Evolutionary conservation across 176 grass and related monocot species (phyloP).

Genomic region (Secale cereale): DNA sequence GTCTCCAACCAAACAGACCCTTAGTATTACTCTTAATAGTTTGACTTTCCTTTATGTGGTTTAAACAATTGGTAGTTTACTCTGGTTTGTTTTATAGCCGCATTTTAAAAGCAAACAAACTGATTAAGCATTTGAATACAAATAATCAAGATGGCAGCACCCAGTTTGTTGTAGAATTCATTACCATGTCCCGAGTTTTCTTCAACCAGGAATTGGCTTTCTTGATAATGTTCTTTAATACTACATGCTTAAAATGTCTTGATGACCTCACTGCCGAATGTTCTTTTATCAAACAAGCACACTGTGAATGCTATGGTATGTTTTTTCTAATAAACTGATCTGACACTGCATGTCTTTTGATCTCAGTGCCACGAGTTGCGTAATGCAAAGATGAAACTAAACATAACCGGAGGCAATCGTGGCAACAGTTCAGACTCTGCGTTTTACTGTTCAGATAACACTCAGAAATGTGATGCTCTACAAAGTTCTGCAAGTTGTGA

Average conservation of each 20-base stretch:
- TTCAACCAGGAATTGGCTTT: neutral
- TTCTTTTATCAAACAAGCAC: slow-evolving; percentile 7
- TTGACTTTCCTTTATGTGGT: too few relatives aligned
- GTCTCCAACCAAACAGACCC: too few relatives aligned
- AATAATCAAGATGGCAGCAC: too few relatives aligned
- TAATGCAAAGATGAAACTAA: neutral
- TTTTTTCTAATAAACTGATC: slow-evolving; percentile 14
- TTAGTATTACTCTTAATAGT: too few relatives aligned
- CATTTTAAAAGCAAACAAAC: too few relatives aligned
- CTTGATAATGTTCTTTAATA: neutral
- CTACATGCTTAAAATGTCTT: neutral
- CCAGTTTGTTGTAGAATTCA: too few relatives aligned
- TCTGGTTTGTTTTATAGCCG: too few relatives aligned
- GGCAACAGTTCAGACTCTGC: slow-evolving; percentile 1
- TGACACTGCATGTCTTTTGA: slow-evolving; percentile 8
- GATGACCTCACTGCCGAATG: neutral
- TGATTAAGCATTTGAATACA: too few relatives aligned
- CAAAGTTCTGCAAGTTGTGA: slow-evolving; percentile 14
- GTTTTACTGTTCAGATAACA: slow-evolving; percentile 7
- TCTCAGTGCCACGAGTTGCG: slow-evolving; percentile 4
- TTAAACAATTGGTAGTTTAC: too few relatives aligned
- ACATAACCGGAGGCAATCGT: slow-evolving; percentile 1
- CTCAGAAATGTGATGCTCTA: slow-evolving; percentile 20
- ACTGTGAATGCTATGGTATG: neutral
- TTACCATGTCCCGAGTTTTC: too few relatives aligned